Evolutionary conservation across 345 rosid species (phyloP).

Genomic region (Lepidium didymum): DNA sequence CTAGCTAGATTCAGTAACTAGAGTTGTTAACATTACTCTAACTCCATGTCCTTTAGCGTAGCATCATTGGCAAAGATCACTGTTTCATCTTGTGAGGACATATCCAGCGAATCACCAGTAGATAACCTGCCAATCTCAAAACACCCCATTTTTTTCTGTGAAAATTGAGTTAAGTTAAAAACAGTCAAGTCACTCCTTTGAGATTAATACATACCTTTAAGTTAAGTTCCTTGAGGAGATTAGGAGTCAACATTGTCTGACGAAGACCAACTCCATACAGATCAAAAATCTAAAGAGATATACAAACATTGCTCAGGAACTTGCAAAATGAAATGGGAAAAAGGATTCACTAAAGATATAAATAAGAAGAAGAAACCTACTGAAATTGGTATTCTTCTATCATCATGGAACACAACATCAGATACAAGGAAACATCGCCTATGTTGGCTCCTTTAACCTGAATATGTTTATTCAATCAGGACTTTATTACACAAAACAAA

Average conservation of each 20-base stretch:
- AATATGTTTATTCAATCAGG: not conserved
- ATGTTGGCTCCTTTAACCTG: constrained; percentile 78
- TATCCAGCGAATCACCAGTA: constrained; percentile 91
- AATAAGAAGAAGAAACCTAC: constrained; percentile 31
- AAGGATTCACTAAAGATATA: not conserved
- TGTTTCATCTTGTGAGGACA: constrained; percentile 65
- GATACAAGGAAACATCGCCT: constrained; percentile 72
- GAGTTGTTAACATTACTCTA: constrained; percentile 24
- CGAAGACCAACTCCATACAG: constrained; percentile 78
- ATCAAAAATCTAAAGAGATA: constrained; percentile 61
- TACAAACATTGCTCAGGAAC: not conserved
- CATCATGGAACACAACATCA: constrained; percentile 89
- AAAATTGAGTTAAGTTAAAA: not conserved
- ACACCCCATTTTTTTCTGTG: not conserved
- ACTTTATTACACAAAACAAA: not conserved
- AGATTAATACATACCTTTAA: constrained; percentile 45
- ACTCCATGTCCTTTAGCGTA: constrained; percentile 93
- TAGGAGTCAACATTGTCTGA: constrained; percentile 53
- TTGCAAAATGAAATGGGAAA: not conserved
- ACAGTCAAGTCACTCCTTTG: not conserved
- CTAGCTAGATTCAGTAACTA: not conserved
- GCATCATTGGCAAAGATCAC: constrained; percentile 74
- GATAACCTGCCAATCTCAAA: constrained; percentile 77
- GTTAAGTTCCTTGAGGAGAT: constrained; percentile 55
- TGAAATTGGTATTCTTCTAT: constrained; percentile 85